Evolutionary conservation across 768 basidiomycete species (phyloP).

Genomic region (Xerocomellus chrysenteron): DNA sequence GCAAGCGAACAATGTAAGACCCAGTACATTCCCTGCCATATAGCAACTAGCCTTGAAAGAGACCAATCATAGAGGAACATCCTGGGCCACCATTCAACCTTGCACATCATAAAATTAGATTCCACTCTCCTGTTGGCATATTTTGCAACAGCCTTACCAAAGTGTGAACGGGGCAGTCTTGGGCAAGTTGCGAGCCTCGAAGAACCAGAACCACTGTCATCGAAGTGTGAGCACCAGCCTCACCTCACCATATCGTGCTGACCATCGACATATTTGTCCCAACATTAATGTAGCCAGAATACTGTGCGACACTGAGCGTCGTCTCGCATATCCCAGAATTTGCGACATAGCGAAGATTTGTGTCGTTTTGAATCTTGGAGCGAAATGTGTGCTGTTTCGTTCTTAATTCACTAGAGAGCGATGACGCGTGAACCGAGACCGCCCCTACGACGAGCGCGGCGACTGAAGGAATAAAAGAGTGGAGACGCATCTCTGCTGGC

Average conservation of each 20-base stretch:
- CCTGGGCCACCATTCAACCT: slow-evolving; percentile 64
- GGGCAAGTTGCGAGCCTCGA: slow-evolving; percentile 58
- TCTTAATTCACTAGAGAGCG: background rate
- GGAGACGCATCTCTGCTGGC: slow-evolving; percentile 15
- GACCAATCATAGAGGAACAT: slow-evolving; percentile 62
- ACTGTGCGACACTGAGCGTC: slow-evolving; percentile 55
- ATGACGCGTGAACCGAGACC: background rate
- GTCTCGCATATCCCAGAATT: slow-evolving; percentile 68
- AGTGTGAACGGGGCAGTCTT: slow-evolving; percentile 65
- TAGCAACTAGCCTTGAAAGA: slow-evolving; percentile 53
- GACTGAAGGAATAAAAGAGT: background rate
- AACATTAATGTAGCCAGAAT: slow-evolving; percentile 63
- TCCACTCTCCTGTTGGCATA: background rate
- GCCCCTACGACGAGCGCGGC: background rate
- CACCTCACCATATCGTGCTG: slow-evolving; percentile 1
- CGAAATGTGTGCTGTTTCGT: background rate
- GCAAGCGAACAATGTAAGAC: background rate
- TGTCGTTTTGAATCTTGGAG: slow-evolving; percentile 20
- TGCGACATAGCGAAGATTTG: slow-evolving; percentile 48
- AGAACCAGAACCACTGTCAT: slow-evolving; percentile 72
- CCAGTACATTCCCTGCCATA: background rate
- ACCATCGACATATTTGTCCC: slow-evolving; percentile 61
- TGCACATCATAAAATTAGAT: background rate
- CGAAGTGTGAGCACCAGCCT: slow-evolving; percentile 1
- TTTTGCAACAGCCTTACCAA: slow-evolving; percentile 40